Conservation (phyloP, 2,329 filamentous ascomycete species). For the Setomelanomma holmii region DNA sequence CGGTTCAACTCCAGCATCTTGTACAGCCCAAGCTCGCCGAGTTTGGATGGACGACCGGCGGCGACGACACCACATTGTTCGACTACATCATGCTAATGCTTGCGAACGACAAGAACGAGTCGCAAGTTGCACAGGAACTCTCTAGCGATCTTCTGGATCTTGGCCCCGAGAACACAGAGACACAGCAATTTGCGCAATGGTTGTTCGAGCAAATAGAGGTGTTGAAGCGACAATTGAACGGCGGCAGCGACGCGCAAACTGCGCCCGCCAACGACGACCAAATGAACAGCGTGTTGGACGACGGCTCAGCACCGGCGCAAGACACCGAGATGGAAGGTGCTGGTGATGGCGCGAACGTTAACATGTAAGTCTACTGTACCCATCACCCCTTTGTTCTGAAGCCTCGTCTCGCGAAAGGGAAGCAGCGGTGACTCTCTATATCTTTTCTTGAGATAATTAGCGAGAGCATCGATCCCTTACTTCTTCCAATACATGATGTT, state of each 20-base stretch:
- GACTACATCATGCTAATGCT: slow-evolving; percentile 99
- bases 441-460: too few relatives aligned
- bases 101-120: slow-evolving; percentile 90
- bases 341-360: slow-evolving; percentile 50
- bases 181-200: slow-evolving; percentile 86
- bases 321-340: slow-evolving; percentile 77
- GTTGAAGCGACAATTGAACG: slow-evolving; percentile 69
- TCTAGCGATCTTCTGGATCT: slow-evolving; percentile 85
- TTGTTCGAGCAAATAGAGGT: slow-evolving; percentile 84
- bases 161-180: slow-evolving; percentile 80
- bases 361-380: slow-evolving; percentile 48
- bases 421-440: too few relatives aligned
- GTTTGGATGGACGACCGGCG: slow-evolving; percentile 86
- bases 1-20: slow-evolving; percentile 78
- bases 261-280: slow-evolving; percentile 27
- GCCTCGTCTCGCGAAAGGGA: too few relatives aligned
- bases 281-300: slow-evolving; percentile 30
- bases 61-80: slow-evolving; percentile 80
- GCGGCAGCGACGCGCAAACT: slow-evolving; percentile 40
- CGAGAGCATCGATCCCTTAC: too few relatives aligned
- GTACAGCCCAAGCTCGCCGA: slow-evolving; percentile 93
- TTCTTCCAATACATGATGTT: too few relatives aligned
- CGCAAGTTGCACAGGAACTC: slow-evolving; percentile 87
- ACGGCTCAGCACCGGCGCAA: slow-evolving; percentile 45
- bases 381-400: too few relatives aligned